These are phyloP conservation scores for Seiridium cupressi DNA, from an alignment of 2,329 filamentous ascomycete genomes.

Conservation along the genomic window DNA sequence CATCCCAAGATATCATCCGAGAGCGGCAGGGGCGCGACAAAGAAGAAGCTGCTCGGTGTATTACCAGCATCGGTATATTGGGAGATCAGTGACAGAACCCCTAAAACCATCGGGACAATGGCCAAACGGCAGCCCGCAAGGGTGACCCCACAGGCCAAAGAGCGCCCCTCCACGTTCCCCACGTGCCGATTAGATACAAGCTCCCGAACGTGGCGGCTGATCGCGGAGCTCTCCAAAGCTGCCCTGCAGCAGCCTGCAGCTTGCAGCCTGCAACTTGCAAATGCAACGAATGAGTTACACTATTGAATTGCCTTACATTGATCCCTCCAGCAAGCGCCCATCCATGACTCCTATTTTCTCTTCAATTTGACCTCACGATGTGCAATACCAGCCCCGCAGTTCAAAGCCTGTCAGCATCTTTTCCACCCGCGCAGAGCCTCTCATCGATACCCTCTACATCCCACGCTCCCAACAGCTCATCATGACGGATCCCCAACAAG, in stretches of 20 bases:
- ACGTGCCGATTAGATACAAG: slow-evolving; percentile 26
- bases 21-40: no score
- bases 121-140: no score
- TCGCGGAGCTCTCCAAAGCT: not conserved
- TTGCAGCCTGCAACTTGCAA: not conserved
- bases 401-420: slow-evolving; percentile 4
- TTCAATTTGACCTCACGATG: slow-evolving; percentile 7
- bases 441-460: not conserved
- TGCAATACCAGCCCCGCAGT: slow-evolving; percentile 3
- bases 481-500: slow-evolving; percentile 8
- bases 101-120: no score
- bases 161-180: slow-evolving; percentile 12
- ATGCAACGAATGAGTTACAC: not conserved
- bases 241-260: not conserved
- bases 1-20: no score
- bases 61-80: no score
- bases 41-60: no score
- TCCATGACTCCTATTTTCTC: not conserved
- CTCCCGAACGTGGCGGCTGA: not conserved
- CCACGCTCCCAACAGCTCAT: not conserved
- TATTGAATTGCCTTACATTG: not conserved
- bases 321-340: not conserved
- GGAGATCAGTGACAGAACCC: no score
- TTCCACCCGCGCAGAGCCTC: slow-evolving; percentile 1
- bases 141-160: not conserved